A percentile compares a stretch with the other conserved stretches of the same genome.
These are phyloP conservation scores for Nematodospora anomalae DNA, from an alignment of 1,139 yeast species.

Conservation along the genomic window DNA sequence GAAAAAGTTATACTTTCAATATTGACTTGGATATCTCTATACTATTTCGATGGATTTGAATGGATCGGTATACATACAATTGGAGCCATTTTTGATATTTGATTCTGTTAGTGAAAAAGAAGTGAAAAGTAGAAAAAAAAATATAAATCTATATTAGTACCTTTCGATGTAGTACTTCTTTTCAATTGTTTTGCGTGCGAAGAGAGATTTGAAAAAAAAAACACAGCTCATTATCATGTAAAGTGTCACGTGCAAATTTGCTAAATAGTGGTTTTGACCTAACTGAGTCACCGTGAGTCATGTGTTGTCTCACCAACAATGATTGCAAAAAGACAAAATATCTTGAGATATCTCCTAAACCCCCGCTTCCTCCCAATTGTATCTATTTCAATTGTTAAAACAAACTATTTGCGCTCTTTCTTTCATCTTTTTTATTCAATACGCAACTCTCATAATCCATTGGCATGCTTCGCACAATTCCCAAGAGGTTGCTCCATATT, in stretches of 20 bases:
- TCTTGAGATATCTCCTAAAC: too few species aligned
- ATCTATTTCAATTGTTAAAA: neutral
- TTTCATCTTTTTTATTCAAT: too few species aligned
- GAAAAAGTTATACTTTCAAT: conserved; percentile 11
- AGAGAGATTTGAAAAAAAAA: too few species aligned
- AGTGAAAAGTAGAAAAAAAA: conserved; percentile 1
- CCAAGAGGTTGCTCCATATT: neutral
- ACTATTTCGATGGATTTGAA: conserved; percentile 3
- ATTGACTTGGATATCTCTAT: conserved; percentile 1
- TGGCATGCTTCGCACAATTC: neutral
- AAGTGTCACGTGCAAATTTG: too few species aligned
- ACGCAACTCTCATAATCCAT: too few species aligned
- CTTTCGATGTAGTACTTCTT: conserved; percentile 1
- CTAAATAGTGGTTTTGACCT: conserved; percentile 4
- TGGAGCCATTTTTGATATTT: conserved; percentile 71
- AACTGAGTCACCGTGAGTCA: conserved; percentile 6
- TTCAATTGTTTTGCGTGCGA: neutral
- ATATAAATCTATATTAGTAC: too few species aligned
- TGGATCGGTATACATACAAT: conserved; percentile 59
- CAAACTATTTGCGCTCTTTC: too few species aligned
- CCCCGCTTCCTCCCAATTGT: too few species aligned
- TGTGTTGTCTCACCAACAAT: neutral
- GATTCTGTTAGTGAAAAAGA: conserved; percentile 4
- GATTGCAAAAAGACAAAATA: neutral
- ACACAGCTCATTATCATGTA: too few species aligned